A percentile compares a stretch with the other conserved stretches of the same genome.
phyloP scores from a whole-genome alignment of 75 land plant genomes.

The Sequoia sempervirens region DNA sequence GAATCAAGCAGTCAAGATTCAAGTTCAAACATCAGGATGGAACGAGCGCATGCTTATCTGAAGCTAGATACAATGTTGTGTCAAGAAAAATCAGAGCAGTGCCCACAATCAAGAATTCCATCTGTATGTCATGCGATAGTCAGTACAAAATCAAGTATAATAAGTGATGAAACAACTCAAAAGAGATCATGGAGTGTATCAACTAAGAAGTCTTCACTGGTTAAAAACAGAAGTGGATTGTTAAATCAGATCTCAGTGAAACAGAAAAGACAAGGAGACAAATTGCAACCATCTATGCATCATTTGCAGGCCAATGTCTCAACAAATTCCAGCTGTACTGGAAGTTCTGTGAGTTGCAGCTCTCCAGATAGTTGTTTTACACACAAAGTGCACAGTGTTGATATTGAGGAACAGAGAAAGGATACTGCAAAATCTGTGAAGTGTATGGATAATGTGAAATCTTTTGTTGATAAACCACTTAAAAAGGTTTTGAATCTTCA shows the following conservation, averaged over 20 bases:
- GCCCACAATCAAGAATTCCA: neutral
- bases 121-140: neutral
- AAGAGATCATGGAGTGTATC: neutral
- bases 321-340: constrained; percentile 3
- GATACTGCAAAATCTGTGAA: neutral
- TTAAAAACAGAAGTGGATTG: neutral
- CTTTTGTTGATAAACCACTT: neutral
- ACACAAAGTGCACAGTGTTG: neutral
- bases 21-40: neutral
- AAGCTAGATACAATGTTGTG: neutral
- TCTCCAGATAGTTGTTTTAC: neutral
- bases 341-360: neutral
- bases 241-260: neutral
- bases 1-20: constrained; percentile 2
- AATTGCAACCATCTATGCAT: neutral
- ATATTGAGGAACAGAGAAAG: neutral
- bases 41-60: neutral
- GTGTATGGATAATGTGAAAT: neutral
- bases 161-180: neutral
- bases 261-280: neutral
- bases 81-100: neutral
- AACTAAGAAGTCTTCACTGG: neutral
- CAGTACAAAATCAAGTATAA: neutral
- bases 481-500: neutral
- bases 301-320: neutral